Evolutionary conservation across 495 filamentous ascomycete species (phyloP), one percentile per base, ranked within the genome.

Genomic region (Neurospora terricola): DNA sequence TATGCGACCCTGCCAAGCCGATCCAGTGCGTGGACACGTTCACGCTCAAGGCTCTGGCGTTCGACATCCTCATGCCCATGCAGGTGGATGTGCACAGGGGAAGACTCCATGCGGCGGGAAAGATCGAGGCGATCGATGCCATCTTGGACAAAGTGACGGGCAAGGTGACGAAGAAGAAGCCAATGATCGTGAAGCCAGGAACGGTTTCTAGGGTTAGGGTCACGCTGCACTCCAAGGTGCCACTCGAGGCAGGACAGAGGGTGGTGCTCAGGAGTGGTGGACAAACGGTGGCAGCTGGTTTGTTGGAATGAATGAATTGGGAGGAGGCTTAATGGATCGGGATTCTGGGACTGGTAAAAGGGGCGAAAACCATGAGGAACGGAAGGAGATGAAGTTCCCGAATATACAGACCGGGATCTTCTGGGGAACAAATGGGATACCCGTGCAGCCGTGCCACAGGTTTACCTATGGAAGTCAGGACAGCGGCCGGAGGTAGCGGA

Each of bases 41-140:
- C 75, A 92, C 87, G 12, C 83, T 90, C 54, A 97, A 98, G 84
- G 87, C 96, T 5, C 83, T 97, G 38, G 94, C 94, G 4, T 96
- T 98, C 79, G 93, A 97, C 74, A 90, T 93, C 70, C 77, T 99
- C 38, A 90, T 92, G 80, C 96, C 96, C 4, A 94, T 94, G 90
- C 86, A 87, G 72, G 90, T 98, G 42, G 96, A 97, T 77, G 88
- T 98, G 21, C 94, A 96, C 80, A 85, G 92, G 34, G 96, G 96
- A 3, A 86, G 93, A 38, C 82, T 98, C 72, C 91, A 97, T 81
- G 88, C 89, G 0, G 86, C 93, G 0, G 96, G 92, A 3, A 89
- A 87, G 73, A 91, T 98, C 68, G 85, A 85, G 73, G 84, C 86
- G 72, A 83, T 99, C 75, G 78, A 91, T 11, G 91, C 91, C 3